These are phyloP conservation scores for Kingdonia uniflora DNA, from an alignment of 164 flowering plant genomes.

Conservation along the genomic window DNA sequence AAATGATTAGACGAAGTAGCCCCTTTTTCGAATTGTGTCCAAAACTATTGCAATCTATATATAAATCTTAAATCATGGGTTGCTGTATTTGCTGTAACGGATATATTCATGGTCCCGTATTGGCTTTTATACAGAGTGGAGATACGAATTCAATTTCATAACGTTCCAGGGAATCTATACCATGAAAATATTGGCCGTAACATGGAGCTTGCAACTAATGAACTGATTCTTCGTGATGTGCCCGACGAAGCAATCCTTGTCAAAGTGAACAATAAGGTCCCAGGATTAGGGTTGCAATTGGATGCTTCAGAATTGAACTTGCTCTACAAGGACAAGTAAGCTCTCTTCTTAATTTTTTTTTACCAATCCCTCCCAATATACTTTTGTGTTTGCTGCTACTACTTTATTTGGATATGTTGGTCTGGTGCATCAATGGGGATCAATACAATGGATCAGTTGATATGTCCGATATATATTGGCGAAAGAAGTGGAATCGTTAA, in stretches of 20 bases:
- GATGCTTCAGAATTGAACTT: constrained; percentile 54
- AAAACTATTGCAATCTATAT: too few relatives aligned
- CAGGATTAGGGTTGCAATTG: constrained; percentile 48
- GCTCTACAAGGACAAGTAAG: constrained; percentile 53
- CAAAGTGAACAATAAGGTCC: constrained; percentile 55
- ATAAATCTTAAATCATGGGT: too few relatives aligned
- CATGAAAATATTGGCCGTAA: constrained; percentile 36
- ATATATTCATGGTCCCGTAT: not conserved
- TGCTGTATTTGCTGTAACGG: not conserved
- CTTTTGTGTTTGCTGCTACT: not conserved
- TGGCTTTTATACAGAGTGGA: constrained; percentile 29
- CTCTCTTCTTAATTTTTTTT: not conserved
- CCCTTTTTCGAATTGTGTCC: too few relatives aligned
- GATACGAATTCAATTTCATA: constrained; percentile 47
- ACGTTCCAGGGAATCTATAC: constrained; percentile 55
- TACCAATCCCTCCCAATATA: too few relatives aligned
- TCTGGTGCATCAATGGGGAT: too few relatives aligned
- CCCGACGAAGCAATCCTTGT: constrained; percentile 67
- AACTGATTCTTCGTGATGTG: constrained; percentile 40
- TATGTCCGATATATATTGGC: too few relatives aligned
- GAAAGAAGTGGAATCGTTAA: too few relatives aligned
- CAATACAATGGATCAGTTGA: too few relatives aligned
- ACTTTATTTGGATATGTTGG: too few relatives aligned
- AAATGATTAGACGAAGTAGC: too few relatives aligned
- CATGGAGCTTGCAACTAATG: constrained; percentile 41